Base-by-base conservation (phyloP, 257 asterid species). In the Petunia axillaris region DNA sequence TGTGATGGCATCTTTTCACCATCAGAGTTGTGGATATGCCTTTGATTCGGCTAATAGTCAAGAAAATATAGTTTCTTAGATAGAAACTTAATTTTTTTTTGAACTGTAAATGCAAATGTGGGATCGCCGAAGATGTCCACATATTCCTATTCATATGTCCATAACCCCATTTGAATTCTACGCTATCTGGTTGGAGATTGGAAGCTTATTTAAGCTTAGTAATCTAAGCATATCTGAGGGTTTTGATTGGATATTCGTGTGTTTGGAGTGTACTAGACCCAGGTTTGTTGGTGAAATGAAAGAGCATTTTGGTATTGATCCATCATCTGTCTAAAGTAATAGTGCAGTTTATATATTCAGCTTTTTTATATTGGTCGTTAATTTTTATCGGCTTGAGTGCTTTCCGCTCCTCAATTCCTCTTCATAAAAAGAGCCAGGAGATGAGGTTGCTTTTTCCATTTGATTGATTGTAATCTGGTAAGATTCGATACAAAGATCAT, bases 21-120 rank as follows among this genome's bases (percentile, higher is more conserved):
- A 66, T 43, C 39, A 79, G 85, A 86, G 86, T 86, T 78, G 70
- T 79, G 84, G 87, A 53, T 62, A 82, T 85, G 87, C 91, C 86
- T 76, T 83, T 77, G 87, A 88, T 87, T 81, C 86, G 78, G 63
- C 86, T 84, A 88, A 80, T 84, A 84, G 75, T 43, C 39, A 1
- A 67, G 75, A 67, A 66, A 41, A 67, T 76, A 40, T 52, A 82
- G 85, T 41, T 41, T 85, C 84, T 85, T 64, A 36, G 74, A 80
- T 41, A 84, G 88, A 78, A 80, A 85, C 75, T 55, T 85, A 80
- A 83, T 75, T 83, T 75, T 85, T 83, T 80, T 87, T 83, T 83
- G 87, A 86, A 86, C 86, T 91, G 92, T 93, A 86, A 83, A 93
- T 89, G 85, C 89, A 67, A 43, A 85, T 86, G 87, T 81, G 79